phyloP scores from a whole-genome alignment of 2,329 filamentous ascomycete species.

The Lasiodiplodia citricola region DNA sequence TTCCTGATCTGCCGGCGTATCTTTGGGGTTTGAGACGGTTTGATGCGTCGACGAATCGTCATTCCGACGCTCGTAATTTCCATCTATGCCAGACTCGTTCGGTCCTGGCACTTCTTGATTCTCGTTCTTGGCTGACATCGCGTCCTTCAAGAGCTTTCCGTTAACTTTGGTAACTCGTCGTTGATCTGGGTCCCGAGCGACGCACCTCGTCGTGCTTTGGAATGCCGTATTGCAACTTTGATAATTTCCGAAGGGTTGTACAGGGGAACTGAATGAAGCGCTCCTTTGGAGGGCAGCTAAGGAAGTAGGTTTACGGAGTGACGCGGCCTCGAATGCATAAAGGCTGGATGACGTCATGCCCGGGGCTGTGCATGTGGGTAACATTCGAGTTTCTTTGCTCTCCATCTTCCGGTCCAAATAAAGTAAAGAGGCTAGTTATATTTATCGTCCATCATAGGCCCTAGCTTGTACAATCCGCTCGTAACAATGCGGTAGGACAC shows the following conservation, averaged over 20 bases:
- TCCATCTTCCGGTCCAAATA: not conserved
- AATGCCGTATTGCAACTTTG: not conserved
- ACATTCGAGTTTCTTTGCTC: not conserved
- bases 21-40: not conserved
- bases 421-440: not conserved
- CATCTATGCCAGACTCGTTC: not conserved
- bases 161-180: not conserved
- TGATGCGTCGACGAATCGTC: not conserved
- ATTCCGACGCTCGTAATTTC: not conserved
- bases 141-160: not conserved
- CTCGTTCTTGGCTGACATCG: not conserved
- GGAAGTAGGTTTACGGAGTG: not conserved
- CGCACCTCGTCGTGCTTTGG: not conserved
- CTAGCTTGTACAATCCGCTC: too few relatives aligned
- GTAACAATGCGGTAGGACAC: too few relatives aligned
- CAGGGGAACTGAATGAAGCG: not conserved
- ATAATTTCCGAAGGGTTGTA: not conserved
- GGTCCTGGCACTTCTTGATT: not conserved
- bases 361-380: not conserved
- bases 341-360: not conserved
- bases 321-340: not conserved
- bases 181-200: not conserved
- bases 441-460: too few relatives aligned
- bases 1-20: constrained; percentile 7
- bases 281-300: too few relatives aligned